A percentile compares a stretch with the other conserved stretches of the same genome.
These are phyloP conservation scores for Lentinula detonsa DNA, from an alignment of 768 basidiomycete species.

Conservation along the genomic window DNA sequence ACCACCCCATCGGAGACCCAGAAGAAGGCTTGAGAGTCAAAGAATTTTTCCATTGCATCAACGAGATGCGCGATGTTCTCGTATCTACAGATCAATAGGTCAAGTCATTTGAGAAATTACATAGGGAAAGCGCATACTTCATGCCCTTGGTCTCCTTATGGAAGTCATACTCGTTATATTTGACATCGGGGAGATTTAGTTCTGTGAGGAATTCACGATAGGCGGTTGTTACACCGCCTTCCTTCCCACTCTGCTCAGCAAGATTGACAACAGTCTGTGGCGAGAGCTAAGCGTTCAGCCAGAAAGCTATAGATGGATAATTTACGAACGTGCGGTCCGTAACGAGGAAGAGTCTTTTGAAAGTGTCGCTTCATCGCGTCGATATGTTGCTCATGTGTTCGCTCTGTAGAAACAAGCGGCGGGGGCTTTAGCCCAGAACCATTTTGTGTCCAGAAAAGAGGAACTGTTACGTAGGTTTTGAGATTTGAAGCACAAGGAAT, in stretches of 20 bases:
- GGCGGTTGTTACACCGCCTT: constrained; percentile 70
- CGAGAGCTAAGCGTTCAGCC: constrained; percentile 5
- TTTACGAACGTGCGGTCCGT: constrained; percentile 69
- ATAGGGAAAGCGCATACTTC: constrained; percentile 51
- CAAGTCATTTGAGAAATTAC: not conserved
- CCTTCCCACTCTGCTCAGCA: constrained; percentile 88
- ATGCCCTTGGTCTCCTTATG: constrained; percentile 92
- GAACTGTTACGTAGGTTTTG: constrained; percentile 45
- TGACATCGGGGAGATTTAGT: constrained; percentile 27
- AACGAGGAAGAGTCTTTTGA: constrained; percentile 51
- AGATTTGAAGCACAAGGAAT: not conserved
- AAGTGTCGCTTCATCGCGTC: constrained; percentile 74
- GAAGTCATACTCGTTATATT: constrained; percentile 87
- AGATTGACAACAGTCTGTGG: constrained; percentile 78
- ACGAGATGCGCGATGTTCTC: constrained; percentile 86
- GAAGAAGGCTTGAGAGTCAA: constrained; percentile 73
- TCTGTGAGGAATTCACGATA: constrained; percentile 67
- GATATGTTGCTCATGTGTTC: constrained; percentile 66
- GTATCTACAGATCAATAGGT: constrained; percentile 42
- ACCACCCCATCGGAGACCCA: constrained; percentile 37
- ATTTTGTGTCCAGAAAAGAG: constrained; percentile 88
- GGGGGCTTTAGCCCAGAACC: constrained; percentile 86
- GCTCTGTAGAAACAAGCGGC: constrained; percentile 67
- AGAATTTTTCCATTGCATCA: constrained; percentile 59
- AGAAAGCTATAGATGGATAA: not conserved